phyloP scores from a whole-genome alignment of 2,329 filamentous ascomycete genomes.

The Microdochium trichocladiopsis region DNA sequence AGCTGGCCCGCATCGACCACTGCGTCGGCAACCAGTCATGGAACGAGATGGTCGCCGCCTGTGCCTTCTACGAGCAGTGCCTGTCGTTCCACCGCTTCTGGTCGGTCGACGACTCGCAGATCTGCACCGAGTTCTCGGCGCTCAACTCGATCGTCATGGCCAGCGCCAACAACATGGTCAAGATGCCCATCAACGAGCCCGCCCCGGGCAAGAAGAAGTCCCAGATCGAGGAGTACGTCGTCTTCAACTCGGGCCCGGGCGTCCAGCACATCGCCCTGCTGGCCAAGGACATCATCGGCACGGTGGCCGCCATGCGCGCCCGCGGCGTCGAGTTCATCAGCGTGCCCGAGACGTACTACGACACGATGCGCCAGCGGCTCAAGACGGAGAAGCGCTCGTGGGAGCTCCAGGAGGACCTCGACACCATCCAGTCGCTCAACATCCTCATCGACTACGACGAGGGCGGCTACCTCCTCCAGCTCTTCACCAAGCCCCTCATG shows the following conservation, averaged over 20 bases:
- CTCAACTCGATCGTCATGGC: constrained; percentile 88
- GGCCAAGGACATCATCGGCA: constrained; percentile 70
- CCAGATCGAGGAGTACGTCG: constrained; percentile 90
- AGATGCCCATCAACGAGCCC: constrained; percentile 98
- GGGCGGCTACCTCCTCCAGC: constrained; percentile 71
- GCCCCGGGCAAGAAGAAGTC: constrained; percentile 83
- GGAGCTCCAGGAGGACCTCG: constrained; percentile 73
- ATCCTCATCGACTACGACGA: constrained; percentile 96
- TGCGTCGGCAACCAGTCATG: constrained; percentile 97
- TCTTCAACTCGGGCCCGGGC: constrained; percentile 83
- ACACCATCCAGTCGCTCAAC: constrained; percentile 67
- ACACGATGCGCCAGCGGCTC: constrained; percentile 65
- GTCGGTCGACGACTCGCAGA: constrained; percentile 89
- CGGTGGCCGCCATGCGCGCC: constrained; percentile 73
- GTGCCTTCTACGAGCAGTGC: constrained; percentile 74
- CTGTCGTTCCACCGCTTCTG: constrained; percentile 96
- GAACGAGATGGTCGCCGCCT: constrained; percentile 71
- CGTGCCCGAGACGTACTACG: constrained; percentile 83
- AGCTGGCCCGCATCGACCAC: constrained; percentile 78
- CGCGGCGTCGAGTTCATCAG: constrained; percentile 89
- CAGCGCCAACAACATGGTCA: constrained; percentile 75
- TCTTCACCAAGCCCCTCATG: constrained; percentile 84
- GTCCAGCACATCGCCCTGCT: constrained; percentile 91
- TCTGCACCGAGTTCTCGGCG: constrained; percentile 87
- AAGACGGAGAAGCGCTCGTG: constrained; percentile 53